Conservation (phyloP, 2,329 filamentous ascomycete species). For the Neophaeococcomyces mojaviensis region DNA sequence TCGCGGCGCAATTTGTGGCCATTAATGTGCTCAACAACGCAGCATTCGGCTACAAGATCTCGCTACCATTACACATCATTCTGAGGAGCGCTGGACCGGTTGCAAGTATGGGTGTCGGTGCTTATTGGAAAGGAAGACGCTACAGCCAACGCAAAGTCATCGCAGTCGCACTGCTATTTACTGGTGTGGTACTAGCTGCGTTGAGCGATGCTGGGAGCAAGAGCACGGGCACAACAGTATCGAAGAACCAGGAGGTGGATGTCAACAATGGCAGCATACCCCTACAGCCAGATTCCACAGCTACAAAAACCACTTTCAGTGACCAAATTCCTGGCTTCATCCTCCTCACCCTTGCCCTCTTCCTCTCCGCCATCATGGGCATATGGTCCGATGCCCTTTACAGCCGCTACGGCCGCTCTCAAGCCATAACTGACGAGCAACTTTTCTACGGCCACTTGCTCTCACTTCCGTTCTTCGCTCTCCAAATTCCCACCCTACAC, state of each 20-base stretch:
- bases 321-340: conserved; percentile 56
- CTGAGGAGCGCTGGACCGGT: conserved; percentile 91
- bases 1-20: conserved; percentile 81
- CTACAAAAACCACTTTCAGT: conserved; percentile 30
- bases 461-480: conserved; percentile 39
- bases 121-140: conserved; percentile 66
- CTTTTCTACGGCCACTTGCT: conserved; percentile 76
- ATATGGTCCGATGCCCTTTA: conserved; percentile 92
- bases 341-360: conserved; percentile 79
- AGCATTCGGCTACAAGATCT: conserved; percentile 94
- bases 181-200: conserved; percentile 79
- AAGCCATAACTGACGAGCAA: conserved; percentile 74
- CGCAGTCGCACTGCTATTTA: conserved; percentile 73
- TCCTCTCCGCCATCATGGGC: conserved; percentile 88
- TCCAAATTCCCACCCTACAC: conserved; percentile 31
- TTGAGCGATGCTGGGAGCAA: conserved; percentile 84
- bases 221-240: conserved; percentile 25
- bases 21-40: conserved; percentile 97
- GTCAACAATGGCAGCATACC: conserved; percentile 13
- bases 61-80: conserved; percentile 94
- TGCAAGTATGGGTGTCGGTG: conserved; percentile 88
- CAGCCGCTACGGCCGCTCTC: conserved; percentile 65
- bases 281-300: conserved; percentile 2
- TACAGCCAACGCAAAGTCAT: conserved; percentile 74
- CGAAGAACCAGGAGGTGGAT: neutral